A percentile compares a stretch with the other conserved stretches of the same genome.
Evolutionary conservation across 2,329 filamentous ascomycete genomes (phyloP).

Genomic region (Aspergillus sp.): DNA sequence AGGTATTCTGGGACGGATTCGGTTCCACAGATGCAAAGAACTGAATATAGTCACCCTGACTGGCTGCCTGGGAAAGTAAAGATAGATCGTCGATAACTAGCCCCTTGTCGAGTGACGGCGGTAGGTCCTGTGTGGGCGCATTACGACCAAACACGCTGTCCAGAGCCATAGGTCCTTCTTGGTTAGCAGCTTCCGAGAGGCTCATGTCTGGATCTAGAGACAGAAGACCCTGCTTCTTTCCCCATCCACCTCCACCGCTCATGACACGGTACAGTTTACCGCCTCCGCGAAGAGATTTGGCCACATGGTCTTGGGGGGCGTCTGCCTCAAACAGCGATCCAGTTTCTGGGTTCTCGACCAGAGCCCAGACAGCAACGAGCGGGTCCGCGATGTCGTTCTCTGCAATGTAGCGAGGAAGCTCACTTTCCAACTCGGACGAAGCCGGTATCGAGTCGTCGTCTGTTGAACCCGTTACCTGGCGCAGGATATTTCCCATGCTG

Average conservation of each 20-base stretch:
- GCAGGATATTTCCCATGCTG: constrained; percentile 36
- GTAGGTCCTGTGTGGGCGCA: constrained; percentile 6
- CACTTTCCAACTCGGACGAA: constrained; percentile 33
- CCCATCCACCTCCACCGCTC: constrained; percentile 37
- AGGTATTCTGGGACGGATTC: neutral
- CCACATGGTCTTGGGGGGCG: constrained; percentile 14
- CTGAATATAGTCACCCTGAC: constrained; percentile 30
- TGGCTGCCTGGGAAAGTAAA: constrained; percentile 30
- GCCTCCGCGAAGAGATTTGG: constrained; percentile 20
- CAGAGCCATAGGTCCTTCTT: constrained; percentile 11
- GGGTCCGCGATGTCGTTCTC: constrained; percentile 28
- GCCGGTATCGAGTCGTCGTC: constrained; percentile 27
- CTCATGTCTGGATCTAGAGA: constrained; percentile 33
- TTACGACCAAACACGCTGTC: constrained; percentile 15
- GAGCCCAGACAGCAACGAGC: constrained; percentile 33
- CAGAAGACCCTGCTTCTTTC: constrained; percentile 36
- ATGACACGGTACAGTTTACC: constrained; percentile 34
- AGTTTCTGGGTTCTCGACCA: constrained; percentile 23
- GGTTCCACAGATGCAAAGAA: constrained; percentile 31
- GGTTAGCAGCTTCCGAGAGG: constrained; percentile 14
- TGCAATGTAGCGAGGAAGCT: constrained; percentile 31
- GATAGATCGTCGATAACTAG: constrained; percentile 24
- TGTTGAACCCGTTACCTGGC: constrained; percentile 28
- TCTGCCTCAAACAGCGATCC: constrained; percentile 4
- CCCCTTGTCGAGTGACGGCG: constrained; percentile 13